These are phyloP conservation scores for Eucalyptus fibrosa DNA, from an alignment of 345 rosid genomes.

Conservation along the genomic window DNA sequence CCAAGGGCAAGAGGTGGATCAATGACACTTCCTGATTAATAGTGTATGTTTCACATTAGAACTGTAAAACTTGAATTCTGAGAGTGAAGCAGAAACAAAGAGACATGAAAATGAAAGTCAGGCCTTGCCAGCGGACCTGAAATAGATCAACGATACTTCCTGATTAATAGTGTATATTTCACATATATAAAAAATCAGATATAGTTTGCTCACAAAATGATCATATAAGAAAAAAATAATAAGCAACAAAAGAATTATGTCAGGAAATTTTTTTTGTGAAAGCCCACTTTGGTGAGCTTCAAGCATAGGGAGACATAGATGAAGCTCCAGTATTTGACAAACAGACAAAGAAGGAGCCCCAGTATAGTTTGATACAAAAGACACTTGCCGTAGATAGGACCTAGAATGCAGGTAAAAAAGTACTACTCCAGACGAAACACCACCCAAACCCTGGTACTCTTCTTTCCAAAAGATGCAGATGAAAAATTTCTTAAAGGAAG, in stretches of 20 bases:
- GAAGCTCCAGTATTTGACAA: neutral
- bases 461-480: neutral
- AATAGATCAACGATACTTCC: conserved; percentile 7
- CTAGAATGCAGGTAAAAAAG: neutral
- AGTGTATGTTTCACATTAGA: conserved; percentile 17
- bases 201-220: no score
- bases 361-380: fast-evolving
- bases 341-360: no score
- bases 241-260: no score
- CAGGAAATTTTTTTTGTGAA: no score
- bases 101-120: conserved; percentile 67
- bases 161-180: neutral
- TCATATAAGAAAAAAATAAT: no score
- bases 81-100: conserved; percentile 43
- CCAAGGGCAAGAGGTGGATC: conserved; percentile 84
- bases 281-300: neutral
- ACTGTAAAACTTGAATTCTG: conserved; percentile 47
- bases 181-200: no score
- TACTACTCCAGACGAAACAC: neutral
- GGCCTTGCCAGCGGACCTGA: conserved; percentile 70
- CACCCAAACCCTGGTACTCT: neutral
- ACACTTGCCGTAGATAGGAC: neutral
- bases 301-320: neutral
- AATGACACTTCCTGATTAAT: conserved; percentile 19
- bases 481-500: neutral